Percentiles rank a stretch among this genome's conserved stretches.
Conservation (phyloP, 2,329 filamentous ascomycete species). For the Penicillium janthinellum region DNA sequence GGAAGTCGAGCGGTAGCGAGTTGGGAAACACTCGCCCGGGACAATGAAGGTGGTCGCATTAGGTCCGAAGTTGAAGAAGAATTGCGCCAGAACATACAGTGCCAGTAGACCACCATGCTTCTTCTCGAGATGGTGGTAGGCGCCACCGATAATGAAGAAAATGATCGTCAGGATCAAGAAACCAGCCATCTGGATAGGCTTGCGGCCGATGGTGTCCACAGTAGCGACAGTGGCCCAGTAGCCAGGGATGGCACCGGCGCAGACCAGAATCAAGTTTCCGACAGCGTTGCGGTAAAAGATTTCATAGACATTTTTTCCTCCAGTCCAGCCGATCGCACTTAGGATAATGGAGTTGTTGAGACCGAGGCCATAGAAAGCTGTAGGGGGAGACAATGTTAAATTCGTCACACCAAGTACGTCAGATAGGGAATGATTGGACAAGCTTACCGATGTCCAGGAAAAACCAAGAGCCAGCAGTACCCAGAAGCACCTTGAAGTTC, state of each 20-base stretch:
- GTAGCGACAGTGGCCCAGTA: conserved; percentile 79
- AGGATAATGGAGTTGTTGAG: conserved; percentile 77
- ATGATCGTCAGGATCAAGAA: conserved; percentile 64
- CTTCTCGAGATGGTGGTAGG: conserved; percentile 42
- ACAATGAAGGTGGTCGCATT: conserved; percentile 67
- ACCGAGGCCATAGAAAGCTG: conserved; percentile 68
- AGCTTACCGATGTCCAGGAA: conserved; percentile 64
- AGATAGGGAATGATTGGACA: conserved; percentile 40
- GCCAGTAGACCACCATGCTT: conserved; percentile 55
- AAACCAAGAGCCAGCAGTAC: conserved; percentile 86
- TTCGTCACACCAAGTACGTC: neutral
- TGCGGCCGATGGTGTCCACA: conserved; percentile 74
- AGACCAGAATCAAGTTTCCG: conserved; percentile 76
- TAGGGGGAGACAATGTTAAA: conserved; percentile 13
- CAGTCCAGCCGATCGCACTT: conserved; percentile 69
- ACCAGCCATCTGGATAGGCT: conserved; percentile 70
- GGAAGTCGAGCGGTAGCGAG: conserved; percentile 63
- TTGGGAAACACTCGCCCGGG: conserved; percentile 66
- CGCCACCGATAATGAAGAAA: conserved; percentile 65
- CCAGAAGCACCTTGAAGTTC: conserved; percentile 71
- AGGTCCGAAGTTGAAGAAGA: conserved; percentile 57
- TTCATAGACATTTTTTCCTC: conserved; percentile 66
- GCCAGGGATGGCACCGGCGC: conserved; percentile 76
- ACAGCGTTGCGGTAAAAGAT: conserved; percentile 73
- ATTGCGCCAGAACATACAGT: conserved; percentile 66